A percentile compares a stretch with the other conserved stretches of the same genome.
phyloP scores from a whole-genome alignment of 441 rosid species.

The Capsella rubella region DNA sequence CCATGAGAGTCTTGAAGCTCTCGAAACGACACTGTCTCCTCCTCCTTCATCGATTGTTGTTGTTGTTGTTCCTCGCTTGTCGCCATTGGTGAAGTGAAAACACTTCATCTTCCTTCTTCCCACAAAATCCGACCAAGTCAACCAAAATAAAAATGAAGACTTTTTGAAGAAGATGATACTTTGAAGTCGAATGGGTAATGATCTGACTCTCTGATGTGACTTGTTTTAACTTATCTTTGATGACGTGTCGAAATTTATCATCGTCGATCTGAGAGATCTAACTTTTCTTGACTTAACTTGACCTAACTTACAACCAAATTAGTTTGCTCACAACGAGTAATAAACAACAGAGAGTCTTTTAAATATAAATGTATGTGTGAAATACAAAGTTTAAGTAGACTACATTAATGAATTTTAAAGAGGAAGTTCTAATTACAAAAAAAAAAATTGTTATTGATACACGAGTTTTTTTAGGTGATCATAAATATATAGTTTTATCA shows the following conservation, averaged over 20 bases:
- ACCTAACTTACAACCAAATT: slow-evolving; percentile 20
- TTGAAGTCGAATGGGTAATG: slow-evolving; percentile 22
- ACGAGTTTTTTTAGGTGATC: background rate
- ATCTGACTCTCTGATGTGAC: slow-evolving; percentile 37
- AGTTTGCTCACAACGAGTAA: slow-evolving; percentile 11
- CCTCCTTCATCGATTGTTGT: slow-evolving; percentile 41
- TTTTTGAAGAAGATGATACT: background rate
- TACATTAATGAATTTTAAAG: background rate
- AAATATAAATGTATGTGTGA: no score
- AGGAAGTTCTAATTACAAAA: background rate
- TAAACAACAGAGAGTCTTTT: no score
- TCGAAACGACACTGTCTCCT: slow-evolving; percentile 50
- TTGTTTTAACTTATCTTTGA: background rate
- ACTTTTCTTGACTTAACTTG: slow-evolving; percentile 7
- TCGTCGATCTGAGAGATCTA: slow-evolving; percentile 25
- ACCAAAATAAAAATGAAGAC: slow-evolving; percentile 23
- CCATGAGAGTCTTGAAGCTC: slow-evolving; percentile 79
- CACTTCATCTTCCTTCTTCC: slow-evolving; percentile 70
- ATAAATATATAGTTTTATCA: background rate
- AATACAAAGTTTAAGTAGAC: background rate
- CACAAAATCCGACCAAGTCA: slow-evolving; percentile 38
- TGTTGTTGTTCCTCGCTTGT: slow-evolving; percentile 37
- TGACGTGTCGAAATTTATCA: slow-evolving; percentile 12
- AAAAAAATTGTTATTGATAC: background rate
- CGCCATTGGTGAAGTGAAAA: slow-evolving; percentile 88